Percentiles rank a stretch among this genome's conserved stretches.
Conservation (phyloP, 225 moss, liverwort and hornwort species). For the Physcomitrellopsis africana region DNA sequence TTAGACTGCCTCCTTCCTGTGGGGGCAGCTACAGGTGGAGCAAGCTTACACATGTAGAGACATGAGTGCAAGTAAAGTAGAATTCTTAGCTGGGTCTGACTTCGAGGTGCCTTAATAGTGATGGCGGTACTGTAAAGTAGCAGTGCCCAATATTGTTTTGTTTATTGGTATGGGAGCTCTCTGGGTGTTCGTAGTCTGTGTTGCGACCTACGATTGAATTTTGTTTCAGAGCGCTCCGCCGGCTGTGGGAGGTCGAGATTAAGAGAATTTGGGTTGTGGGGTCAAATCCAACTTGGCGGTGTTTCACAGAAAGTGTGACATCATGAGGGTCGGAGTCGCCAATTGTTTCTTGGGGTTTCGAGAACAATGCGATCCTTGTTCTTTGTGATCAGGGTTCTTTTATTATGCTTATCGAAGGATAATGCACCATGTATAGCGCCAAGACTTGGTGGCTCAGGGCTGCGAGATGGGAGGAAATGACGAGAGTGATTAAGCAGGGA, state of each 20-base stretch:
- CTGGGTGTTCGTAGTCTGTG: not conserved
- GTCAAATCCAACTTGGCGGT: not conserved
- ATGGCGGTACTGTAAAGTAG: not conserved
- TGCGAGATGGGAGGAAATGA: slow-evolving; percentile 21
- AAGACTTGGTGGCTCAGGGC: not conserved
- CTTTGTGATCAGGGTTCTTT: slow-evolving; percentile 43
- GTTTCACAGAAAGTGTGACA: not conserved
- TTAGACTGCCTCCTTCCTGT: no score
- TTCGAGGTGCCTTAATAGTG: not conserved
- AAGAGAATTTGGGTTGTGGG: not conserved
- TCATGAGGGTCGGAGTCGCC: not conserved
- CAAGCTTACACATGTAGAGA: no score
- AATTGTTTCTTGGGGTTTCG: not conserved
- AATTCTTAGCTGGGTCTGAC: not conserved
- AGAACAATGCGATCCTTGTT: slow-evolving; percentile 51
- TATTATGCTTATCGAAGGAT: slow-evolving; percentile 23
- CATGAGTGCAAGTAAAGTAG: not conserved
- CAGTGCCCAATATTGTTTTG: not conserved
- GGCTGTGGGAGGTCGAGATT: not conserved
- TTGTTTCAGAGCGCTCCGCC: not conserved
- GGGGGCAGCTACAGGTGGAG: not conserved
- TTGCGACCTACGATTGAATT: not conserved
- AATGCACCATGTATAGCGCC: slow-evolving; percentile 6
- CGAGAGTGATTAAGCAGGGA: slow-evolving; percentile 1
- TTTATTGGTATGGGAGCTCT: not conserved